Conservation (phyloP, 192 early-diverging fungal species). For the Entophlyctis luteolus region DNA sequence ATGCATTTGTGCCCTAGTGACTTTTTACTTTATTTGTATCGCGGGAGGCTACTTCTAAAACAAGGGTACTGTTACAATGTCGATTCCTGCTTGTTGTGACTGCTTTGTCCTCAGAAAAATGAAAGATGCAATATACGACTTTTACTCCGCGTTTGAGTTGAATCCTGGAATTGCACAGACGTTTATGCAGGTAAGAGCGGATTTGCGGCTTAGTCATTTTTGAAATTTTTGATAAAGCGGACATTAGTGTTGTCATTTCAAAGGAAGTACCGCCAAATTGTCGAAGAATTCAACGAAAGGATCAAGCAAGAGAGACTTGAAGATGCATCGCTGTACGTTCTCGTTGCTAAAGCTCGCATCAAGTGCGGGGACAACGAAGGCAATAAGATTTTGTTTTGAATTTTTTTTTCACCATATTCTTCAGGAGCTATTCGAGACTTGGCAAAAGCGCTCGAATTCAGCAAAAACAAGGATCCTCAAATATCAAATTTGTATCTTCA, state of each 20-base stretch:
- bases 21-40: conserved; percentile 48
- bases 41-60: conserved; percentile 46
- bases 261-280: conserved; percentile 50
- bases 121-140: conserved; percentile 50
- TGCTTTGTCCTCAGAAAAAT: conserved; percentile 24
- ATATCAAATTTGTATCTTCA: conserved; percentile 43
- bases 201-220: neutral
- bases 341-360: conserved; percentile 51
- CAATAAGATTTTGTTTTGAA: neutral
- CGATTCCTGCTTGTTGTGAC: neutral
- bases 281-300: conserved; percentile 46
- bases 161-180: conserved; percentile 57
- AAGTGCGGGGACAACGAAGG: conserved; percentile 44
- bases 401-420: neutral
- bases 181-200: conserved; percentile 41
- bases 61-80: conserved; percentile 26
- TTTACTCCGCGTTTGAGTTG: conserved; percentile 55
- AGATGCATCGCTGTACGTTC: conserved; percentile 42
- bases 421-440: conserved; percentile 48
- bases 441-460: conserved; percentile 35
- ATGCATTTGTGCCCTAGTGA: conserved; percentile 52
- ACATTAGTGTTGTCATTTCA: conserved; percentile 54
- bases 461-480: conserved; percentile 45
- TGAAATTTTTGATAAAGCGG: conserved; percentile 19
- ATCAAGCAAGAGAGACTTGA: conserved; percentile 39